Conservation (phyloP, 192 early-diverging fungal genomes). For the Coemansia sp. region DNA sequence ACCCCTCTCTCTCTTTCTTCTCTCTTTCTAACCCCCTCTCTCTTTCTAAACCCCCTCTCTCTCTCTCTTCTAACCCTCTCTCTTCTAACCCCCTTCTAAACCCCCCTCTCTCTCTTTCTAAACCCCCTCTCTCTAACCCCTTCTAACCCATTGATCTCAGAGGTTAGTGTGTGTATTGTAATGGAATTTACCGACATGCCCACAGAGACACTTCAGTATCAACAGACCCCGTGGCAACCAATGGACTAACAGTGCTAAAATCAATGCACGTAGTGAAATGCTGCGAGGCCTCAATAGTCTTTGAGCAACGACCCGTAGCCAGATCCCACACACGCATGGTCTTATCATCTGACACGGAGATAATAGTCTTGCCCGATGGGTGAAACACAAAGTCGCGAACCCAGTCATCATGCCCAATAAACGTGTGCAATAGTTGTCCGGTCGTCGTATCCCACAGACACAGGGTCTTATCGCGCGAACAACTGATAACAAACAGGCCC, state of each 20-base stretch:
- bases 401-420: conserved; percentile 93
- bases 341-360: conserved; percentile 89
- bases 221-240: conserved; percentile 85
- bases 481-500: conserved; percentile 75
- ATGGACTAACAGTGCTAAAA: conserved; percentile 61
- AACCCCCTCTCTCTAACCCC: too few species aligned
- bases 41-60: too few species aligned
- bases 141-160: too few species aligned
- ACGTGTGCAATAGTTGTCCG: conserved; percentile 68
- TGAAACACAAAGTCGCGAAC: conserved; percentile 82
- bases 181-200: conserved; percentile 55
- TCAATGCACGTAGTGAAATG: conserved; percentile 90
- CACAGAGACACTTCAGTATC: conserved; percentile 78
- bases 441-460: conserved; percentile 78
- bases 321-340: conserved; percentile 89
- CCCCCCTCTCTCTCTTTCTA: too few species aligned
- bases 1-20: too few species aligned
- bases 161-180: too few species aligned
- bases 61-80: too few species aligned
- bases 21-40: too few species aligned
- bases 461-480: conserved; percentile 88
- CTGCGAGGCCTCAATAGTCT: conserved; percentile 77
- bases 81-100: too few species aligned
- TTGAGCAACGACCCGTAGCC: conserved; percentile 74
- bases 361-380: conserved; percentile 76